Evolutionary conservation across 176 grass and related monocot species (phyloP).

Genomic region (Rhynchospora tenuis): DNA sequence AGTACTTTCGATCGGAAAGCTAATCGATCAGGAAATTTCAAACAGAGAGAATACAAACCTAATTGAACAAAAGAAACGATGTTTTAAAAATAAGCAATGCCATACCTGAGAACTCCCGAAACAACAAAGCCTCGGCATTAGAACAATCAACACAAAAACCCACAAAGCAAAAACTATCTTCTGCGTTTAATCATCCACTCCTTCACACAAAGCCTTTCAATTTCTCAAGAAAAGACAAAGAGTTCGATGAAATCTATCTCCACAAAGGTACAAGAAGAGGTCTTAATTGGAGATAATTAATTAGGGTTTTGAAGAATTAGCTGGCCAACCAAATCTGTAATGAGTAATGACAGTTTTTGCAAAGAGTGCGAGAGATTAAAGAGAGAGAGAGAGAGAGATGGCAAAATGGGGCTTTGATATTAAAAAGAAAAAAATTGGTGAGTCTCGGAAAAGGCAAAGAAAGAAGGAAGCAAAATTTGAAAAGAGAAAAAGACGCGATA

Average conservation of each 20-base stretch:
- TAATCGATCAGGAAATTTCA: neutral
- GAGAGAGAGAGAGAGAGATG: neutral
- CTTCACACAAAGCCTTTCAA: neutral
- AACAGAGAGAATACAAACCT: neutral
- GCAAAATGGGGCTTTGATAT: neutral
- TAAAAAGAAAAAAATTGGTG: neutral
- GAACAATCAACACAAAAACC: neutral
- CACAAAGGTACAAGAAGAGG: neutral
- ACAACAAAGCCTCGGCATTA: conserved; percentile 18
- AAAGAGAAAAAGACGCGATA: neutral
- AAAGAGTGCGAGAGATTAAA: neutral
- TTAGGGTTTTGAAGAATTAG: conserved; percentile 20
- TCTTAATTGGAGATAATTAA: neutral
- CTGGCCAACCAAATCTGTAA: conserved; percentile 14
- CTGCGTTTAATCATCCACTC: neutral
- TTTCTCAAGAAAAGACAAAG: neutral
- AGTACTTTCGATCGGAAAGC: neutral
- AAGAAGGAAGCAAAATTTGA: conserved; percentile 2
- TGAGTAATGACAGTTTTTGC: neutral
- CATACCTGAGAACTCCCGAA: conserved; percentile 22
- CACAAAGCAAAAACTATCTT: neutral
- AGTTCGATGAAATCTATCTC: neutral
- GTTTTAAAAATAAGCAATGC: neutral
- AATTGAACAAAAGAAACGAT: neutral
- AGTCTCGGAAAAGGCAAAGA: neutral